Percentiles rank a stretch among this genome's conserved stretches.
Conservation (phyloP, 371 early-diverging fungal species). For the Apophysomyces ossiformis region DNA sequence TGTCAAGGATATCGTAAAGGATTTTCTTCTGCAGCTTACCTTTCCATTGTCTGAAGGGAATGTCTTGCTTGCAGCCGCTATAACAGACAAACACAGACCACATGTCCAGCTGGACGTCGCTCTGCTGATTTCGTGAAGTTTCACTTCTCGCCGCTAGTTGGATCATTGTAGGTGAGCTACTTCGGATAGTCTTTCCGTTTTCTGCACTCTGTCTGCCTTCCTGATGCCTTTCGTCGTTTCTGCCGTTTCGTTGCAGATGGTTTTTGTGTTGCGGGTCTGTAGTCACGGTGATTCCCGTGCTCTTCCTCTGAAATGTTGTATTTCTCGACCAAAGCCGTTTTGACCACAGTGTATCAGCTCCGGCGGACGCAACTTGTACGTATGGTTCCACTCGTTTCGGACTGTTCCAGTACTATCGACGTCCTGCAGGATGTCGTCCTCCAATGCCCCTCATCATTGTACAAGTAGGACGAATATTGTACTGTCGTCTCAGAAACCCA, state of each 20-base stretch:
- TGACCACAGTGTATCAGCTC: background rate
- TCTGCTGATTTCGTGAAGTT: background rate
- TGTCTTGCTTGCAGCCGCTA: background rate
- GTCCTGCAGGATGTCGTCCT: background rate
- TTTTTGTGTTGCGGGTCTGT: background rate
- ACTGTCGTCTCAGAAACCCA: background rate
- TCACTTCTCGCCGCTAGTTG: background rate
- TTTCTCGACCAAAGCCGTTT: background rate
- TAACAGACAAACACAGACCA: slow-evolving; percentile 1
- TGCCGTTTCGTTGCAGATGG: background rate
- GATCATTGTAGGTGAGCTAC: background rate
- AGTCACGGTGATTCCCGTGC: background rate
- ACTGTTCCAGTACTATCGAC: too few species aligned
- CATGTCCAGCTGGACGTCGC: background rate
- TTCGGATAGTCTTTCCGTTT: background rate
- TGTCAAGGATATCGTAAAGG: background rate
- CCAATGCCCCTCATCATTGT: background rate
- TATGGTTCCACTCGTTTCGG: too few species aligned
- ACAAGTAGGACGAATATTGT: background rate
- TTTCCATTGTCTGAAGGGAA: background rate
- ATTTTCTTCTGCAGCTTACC: background rate
- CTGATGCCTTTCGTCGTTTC: background rate
- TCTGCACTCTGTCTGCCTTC: background rate
- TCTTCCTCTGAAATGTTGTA: background rate
- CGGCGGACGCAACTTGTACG: too few species aligned